Evolutionary conservation across 805 yeast species (phyloP).

Genomic region (Candida qinlingensis): DNA sequence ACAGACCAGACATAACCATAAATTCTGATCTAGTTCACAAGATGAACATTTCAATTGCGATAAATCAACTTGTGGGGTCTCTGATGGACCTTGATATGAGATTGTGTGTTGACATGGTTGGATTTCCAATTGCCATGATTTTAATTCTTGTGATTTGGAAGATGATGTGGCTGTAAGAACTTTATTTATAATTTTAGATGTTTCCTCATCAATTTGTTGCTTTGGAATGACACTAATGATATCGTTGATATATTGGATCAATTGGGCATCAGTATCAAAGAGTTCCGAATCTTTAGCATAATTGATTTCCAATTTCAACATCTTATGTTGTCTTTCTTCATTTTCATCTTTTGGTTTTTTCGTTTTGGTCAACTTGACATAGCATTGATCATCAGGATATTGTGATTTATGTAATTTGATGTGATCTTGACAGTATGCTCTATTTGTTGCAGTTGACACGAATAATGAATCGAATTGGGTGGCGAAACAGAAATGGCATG

Average conservation of each 20-base stretch:
- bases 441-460: slow-evolving; percentile 70
- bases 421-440: slow-evolving; percentile 63
- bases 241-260: slow-evolving; percentile 32
- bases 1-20: slow-evolving; percentile 91
- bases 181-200: slow-evolving; percentile 31
- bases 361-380: slow-evolving; percentile 51
- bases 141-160: slow-evolving; percentile 59
- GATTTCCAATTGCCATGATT: slow-evolving; percentile 90
- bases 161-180: slow-evolving; percentile 56
- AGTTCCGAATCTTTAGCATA: slow-evolving; percentile 59
- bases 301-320: slow-evolving; percentile 62
- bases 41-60: slow-evolving; percentile 37
- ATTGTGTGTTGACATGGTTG: slow-evolving; percentile 73
- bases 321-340: slow-evolving; percentile 32
- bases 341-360: slow-evolving; percentile 34
- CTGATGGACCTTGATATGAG: slow-evolving; percentile 34
- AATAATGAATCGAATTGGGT: slow-evolving; percentile 67
- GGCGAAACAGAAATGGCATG: slow-evolving; percentile 82
- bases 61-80: slow-evolving; percentile 31
- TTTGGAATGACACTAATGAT: neutral
- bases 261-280: slow-evolving; percentile 33
- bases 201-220: slow-evolving; percentile 22
- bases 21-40: slow-evolving; percentile 67
- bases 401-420: slow-evolving; percentile 49
- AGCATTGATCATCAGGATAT: slow-evolving; percentile 45